Evolutionary conservation across 148 eudicot species (phyloP), one percentile per base, ranked within the genome.

Genomic region (Rhododendron kiyosumense): DNA sequence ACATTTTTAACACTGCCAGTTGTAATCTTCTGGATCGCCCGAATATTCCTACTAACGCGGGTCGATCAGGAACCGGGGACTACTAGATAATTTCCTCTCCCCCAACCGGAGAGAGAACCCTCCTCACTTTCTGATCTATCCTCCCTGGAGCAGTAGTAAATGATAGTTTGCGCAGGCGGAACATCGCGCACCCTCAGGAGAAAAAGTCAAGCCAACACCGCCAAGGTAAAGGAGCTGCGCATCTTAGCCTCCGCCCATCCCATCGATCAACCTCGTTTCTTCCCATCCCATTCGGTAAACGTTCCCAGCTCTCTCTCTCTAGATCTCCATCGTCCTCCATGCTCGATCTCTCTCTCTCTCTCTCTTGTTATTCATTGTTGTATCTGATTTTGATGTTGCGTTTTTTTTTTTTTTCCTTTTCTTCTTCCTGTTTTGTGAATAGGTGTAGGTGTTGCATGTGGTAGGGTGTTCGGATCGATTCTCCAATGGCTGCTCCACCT

Each of bases 401-500:
- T 41, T 41, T 6, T 5, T 41, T 41, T 46, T 45, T 46, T 8
- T 45, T 45, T 45, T 7, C 11, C 12, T 9, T 86, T 80, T 88
- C 22, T 67, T 61, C 51, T 30, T 65, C 24, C 46, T 83, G 38
- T 51, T 7, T n/a, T 61, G 4, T 34, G 34, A 63, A 79, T 61
- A 88, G 88, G 65, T 63, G 43, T 30, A 61, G 32, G 52, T 1
- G 63, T 78, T 3, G 75, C 80, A 85, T 43, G 54, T 84, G 85
- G 34, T 84, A 84, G 86, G 90, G 83, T 85, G 86, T 90, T 75
- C 10, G 61, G 49, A 78, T 48, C 67, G 75, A 69, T 83, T 85
- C 22, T 91, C 88, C 85, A 91, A 96, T 96, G 99, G 96, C 98
- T 63, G 98, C 98, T 94, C 96, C 98, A 90, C 96, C 98, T 87